These are phyloP conservation scores for Tulasnella calospora DNA, from an alignment of 768 basidiomycete genomes.

Conservation along the genomic window DNA sequence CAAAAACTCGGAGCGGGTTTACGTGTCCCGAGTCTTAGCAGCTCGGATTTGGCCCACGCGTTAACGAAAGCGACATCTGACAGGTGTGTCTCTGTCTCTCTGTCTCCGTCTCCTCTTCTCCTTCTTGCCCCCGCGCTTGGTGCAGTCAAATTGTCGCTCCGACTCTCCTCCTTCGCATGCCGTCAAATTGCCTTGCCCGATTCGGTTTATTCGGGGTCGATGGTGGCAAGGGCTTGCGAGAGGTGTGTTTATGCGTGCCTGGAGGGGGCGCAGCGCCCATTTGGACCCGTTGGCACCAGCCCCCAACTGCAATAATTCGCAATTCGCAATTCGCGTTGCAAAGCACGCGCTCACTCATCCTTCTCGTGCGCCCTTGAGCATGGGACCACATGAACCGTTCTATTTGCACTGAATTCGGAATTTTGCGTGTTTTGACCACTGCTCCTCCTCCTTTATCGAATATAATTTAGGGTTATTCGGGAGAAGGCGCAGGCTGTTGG, in stretches of 20 bases:
- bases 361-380: background rate
- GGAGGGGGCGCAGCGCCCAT: background rate
- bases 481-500: constrained; percentile 53
- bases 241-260: background rate
- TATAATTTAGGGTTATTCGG: constrained; percentile 48
- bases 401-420: background rate
- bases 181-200: background rate
- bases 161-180: background rate
- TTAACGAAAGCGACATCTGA: constrained; percentile 52
- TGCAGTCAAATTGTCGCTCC: background rate
- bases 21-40: constrained; percentile 46
- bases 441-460: background rate
- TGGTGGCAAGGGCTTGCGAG: background rate
- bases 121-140: background rate
- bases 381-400: background rate
- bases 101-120: background rate
- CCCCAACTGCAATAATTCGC: too few relatives aligned
- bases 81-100: constrained; percentile 39
- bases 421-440: too few relatives aligned
- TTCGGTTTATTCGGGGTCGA: background rate
- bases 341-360: background rate
- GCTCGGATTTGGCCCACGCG: constrained; percentile 50
- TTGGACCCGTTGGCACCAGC: too few relatives aligned
- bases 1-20: constrained; percentile 55
- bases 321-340: too few relatives aligned